Percentiles rank a stretch among this genome's conserved stretches.
phyloP scores from a whole-genome alignment of 1,284 basidiomycete genomes.

The Irpex lacteus region DNA sequence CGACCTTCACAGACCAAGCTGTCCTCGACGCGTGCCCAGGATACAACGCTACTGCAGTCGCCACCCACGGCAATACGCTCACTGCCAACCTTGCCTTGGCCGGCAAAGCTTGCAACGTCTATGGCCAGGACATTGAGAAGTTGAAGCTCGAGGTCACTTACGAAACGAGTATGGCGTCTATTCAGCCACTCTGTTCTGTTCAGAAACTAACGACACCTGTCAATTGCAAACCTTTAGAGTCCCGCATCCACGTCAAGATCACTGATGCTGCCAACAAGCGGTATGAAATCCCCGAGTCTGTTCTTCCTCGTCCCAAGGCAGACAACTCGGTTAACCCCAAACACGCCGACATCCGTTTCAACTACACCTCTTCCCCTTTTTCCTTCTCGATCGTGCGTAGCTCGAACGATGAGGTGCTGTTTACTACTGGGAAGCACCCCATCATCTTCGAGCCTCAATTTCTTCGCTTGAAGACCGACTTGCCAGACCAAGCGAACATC shows the following conservation, averaged over 20 bases:
- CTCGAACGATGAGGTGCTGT: slow-evolving; percentile 57
- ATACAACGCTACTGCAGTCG: slow-evolving; percentile 44
- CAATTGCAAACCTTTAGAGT: slow-evolving; percentile 34
- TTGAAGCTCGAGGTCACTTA: slow-evolving; percentile 56
- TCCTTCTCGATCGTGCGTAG: slow-evolving; percentile 66
- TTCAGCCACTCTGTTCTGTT: background rate
- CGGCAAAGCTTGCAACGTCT: slow-evolving; percentile 60
- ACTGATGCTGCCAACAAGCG: slow-evolving; percentile 54
- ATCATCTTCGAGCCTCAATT: slow-evolving; percentile 81
- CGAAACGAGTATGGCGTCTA: slow-evolving; percentile 44
- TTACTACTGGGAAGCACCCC: slow-evolving; percentile 61
- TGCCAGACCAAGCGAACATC: slow-evolving; percentile 62
- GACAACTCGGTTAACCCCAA: slow-evolving; percentile 27
- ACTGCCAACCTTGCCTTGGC: slow-evolving; percentile 53
- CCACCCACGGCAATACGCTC: slow-evolving; percentile 35
- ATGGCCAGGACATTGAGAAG: slow-evolving; percentile 53
- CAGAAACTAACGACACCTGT: background rate
- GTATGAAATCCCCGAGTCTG: slow-evolving; percentile 67
- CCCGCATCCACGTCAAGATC: slow-evolving; percentile 73
- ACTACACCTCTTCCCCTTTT: slow-evolving; percentile 67
- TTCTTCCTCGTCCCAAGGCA: slow-evolving; percentile 56
- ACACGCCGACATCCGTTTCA: slow-evolving; percentile 54
- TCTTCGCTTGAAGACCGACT: slow-evolving; percentile 60
- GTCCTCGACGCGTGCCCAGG: slow-evolving; percentile 52
- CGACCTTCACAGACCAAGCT: slow-evolving; percentile 29